These are phyloP conservation scores for Ceratocystis albifundus DNA, from an alignment of 2,329 filamentous ascomycete species.

Conservation along the genomic window DNA sequence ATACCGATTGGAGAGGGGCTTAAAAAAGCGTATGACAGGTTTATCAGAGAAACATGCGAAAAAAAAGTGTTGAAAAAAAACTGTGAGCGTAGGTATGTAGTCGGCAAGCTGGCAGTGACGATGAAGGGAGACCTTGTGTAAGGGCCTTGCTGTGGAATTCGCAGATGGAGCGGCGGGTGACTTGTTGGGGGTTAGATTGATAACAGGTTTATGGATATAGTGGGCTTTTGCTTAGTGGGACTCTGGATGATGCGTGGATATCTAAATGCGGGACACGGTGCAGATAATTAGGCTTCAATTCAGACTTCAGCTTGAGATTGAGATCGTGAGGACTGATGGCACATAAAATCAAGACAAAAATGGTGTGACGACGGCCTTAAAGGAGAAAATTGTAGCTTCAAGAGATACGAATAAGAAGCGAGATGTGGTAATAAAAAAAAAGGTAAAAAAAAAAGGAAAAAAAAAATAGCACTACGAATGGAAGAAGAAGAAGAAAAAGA, in stretches of 20 bases:
- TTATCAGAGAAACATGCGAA: conserved; percentile 6
- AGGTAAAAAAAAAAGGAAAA: neutral
- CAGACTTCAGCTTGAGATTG: neutral
- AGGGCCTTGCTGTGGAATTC: neutral
- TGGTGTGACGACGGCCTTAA: neutral
- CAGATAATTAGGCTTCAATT: neutral
- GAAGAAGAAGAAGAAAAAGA: too few relatives aligned
- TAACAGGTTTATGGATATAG: neutral
- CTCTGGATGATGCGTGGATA: neutral
- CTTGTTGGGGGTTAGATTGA: neutral
- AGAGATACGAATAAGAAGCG: conserved; percentile 5
- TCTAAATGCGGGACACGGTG: neutral
- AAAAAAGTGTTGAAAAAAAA: neutral
- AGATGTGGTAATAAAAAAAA: neutral
- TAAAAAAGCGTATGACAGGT: neutral
- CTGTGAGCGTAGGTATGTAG: neutral
- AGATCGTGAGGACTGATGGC: neutral
- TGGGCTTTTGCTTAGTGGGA: neutral
- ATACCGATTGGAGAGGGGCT: conserved; percentile 41
- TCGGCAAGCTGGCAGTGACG: neutral
- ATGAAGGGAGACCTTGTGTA: neutral
- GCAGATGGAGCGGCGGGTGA: neutral
- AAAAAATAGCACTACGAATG: neutral
- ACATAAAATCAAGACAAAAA: neutral
- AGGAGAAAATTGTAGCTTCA: neutral